Conservation (phyloP, 2,329 filamentous ascomycete species). For the Beauveria pseudobassiana region DNA sequence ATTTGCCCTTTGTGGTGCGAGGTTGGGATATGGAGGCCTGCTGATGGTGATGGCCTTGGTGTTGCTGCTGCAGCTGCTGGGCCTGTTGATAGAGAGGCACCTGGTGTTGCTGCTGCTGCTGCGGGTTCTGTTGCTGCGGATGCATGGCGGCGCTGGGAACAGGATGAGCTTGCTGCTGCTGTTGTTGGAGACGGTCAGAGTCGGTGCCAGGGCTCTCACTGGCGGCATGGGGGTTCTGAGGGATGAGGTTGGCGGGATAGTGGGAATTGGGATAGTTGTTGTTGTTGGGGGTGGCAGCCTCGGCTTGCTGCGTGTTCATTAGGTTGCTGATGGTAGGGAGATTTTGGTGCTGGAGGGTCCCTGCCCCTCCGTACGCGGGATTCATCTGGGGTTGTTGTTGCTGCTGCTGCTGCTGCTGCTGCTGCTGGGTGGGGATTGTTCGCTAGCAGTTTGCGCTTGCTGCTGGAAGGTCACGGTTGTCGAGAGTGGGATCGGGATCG, state of each 20-base stretch:
- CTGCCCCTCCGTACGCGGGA: constrained; percentile 15
- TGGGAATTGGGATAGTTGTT: constrained; percentile 16
- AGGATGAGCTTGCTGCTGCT: constrained; percentile 24
- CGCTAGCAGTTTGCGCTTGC: constrained; percentile 15
- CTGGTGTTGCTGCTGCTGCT: constrained; percentile 17
- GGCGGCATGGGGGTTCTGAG: constrained; percentile 19
- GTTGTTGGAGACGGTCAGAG: constrained; percentile 28
- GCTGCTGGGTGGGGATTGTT: constrained; percentile 13
- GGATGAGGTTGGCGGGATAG: constrained; percentile 22
- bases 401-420: constrained; percentile 16
- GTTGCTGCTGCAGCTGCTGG: constrained; percentile 22
- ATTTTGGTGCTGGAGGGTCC: constrained; percentile 52
- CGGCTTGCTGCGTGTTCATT: constrained; percentile 56
- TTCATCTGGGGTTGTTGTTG: constrained; percentile 14
- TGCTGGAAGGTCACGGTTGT: constrained; percentile 11
- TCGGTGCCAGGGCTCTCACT: constrained; percentile 32
- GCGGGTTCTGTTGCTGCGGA: constrained; percentile 9
- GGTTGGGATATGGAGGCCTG: constrained; percentile 30
- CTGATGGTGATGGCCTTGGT: constrained; percentile 19
- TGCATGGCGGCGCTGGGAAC: constrained; percentile 16
- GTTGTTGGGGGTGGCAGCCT: constrained; percentile 14
- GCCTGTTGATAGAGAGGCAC: constrained; percentile 17
- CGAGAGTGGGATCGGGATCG: constrained; percentile 7
- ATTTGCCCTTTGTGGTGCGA: constrained; percentile 91
- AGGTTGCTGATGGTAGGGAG: constrained; percentile 77